These are phyloP conservation scores for Boletellus deceptivus DNA, from an alignment of 1,284 basidiomycete species.

Conservation along the genomic window DNA sequence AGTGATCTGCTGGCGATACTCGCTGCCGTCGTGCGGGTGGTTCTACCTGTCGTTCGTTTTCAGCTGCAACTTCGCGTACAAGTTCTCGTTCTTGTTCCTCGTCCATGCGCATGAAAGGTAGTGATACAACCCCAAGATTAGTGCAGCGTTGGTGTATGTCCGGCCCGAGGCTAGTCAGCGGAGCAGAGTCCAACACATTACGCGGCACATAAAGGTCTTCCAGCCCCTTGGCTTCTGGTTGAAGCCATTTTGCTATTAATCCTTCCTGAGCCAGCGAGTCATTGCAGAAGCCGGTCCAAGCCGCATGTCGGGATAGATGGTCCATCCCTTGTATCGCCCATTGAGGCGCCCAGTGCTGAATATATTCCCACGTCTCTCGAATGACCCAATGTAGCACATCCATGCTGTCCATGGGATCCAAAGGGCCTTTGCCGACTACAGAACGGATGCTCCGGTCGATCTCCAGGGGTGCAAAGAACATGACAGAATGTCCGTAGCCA, in stretches of 20 bases:
- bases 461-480: constrained; percentile 50
- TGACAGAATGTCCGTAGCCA: constrained; percentile 47
- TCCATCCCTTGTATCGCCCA: constrained; percentile 52
- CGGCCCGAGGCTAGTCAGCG: constrained; percentile 5
- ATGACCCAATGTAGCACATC: constrained; percentile 49
- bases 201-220: constrained; percentile 37
- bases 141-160: constrained; percentile 30
- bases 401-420: constrained; percentile 16
- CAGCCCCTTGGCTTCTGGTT: constrained; percentile 39
- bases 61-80: constrained; percentile 42
- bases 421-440: constrained; percentile 9
- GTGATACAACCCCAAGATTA: constrained; percentile 27
- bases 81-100: constrained; percentile 55
- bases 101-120: constrained; percentile 28
- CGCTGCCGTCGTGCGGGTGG: constrained; percentile 33
- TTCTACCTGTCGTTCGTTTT: constrained; percentile 41
- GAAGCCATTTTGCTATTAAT: constrained; percentile 37
- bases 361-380: constrained; percentile 44
- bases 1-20: constrained; percentile 23
- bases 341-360: constrained; percentile 38
- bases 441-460: constrained; percentile 42
- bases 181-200: not conserved
- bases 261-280: not conserved
- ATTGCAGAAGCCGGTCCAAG: constrained; percentile 29
- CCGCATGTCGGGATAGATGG: constrained; percentile 34